phyloP scores from a whole-genome alignment of 2,329 filamentous ascomycete genomes.

The Colletotrichum sp. region DNA sequence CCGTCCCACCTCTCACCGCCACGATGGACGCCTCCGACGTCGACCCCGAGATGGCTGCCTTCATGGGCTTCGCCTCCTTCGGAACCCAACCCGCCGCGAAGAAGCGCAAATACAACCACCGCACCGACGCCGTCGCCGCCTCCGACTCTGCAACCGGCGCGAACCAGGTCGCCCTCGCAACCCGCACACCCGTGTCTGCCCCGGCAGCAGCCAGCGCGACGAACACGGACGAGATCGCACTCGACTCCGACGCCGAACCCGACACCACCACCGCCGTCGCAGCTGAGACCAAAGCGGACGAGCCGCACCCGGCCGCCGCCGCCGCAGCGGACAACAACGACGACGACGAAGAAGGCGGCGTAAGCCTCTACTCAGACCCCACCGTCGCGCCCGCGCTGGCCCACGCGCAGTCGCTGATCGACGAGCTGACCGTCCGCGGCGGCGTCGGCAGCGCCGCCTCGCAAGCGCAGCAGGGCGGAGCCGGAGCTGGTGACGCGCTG shows the following conservation, averaged over 20 bases:
- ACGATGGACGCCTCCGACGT: conserved; percentile 18
- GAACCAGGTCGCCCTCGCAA: conserved; percentile 43
- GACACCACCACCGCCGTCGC: background rate
- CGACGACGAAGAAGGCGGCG: conserved; percentile 6
- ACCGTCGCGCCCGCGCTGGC: conserved; percentile 19
- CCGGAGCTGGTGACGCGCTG: background rate
- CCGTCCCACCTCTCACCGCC: background rate
- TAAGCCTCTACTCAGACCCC: background rate
- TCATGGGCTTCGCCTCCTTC: conserved; percentile 78
- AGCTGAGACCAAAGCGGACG: background rate
- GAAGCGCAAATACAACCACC: conserved; percentile 70
- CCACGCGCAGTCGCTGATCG: conserved; percentile 16
- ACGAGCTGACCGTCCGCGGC: conserved; percentile 1
- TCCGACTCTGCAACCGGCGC: conserved; percentile 34
- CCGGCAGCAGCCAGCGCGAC: background rate
- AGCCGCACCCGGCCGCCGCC: background rate
- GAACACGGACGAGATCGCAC: conserved; percentile 52
- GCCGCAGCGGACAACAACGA: conserved; percentile 2
- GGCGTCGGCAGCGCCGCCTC: background rate
- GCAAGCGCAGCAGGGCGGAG: background rate
- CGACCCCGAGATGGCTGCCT: conserved; percentile 59
- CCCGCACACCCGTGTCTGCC: conserved; percentile 20
- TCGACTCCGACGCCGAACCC: conserved; percentile 46
- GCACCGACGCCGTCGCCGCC: conserved; percentile 54
- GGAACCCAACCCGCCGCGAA: conserved; percentile 62